Percentiles rank a stretch among this genome's conserved stretches.
Evolutionary conservation across 2,329 filamentous ascomycete genomes (phyloP).

Genomic region (Paracoccidioides lutzii): DNA sequence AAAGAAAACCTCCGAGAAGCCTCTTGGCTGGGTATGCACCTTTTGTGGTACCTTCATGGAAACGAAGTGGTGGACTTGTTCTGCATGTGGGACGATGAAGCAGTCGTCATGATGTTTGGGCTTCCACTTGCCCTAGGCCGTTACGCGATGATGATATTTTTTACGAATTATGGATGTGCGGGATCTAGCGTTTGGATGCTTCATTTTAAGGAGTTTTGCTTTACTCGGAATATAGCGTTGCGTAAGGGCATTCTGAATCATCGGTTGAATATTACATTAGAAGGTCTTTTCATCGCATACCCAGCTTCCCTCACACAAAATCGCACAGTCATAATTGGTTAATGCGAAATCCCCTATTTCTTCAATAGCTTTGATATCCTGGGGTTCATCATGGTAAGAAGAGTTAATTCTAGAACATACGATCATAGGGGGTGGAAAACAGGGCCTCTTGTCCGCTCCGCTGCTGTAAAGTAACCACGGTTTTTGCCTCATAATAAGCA

Average conservation of each 20-base stretch:
- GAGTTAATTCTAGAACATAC: too few relatives aligned
- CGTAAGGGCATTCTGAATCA: background rate
- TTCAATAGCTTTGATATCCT: too few relatives aligned
- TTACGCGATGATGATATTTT: background rate
- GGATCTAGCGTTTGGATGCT: background rate
- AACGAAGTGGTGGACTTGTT: slow-evolving; percentile 52
- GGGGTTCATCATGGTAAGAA: too few relatives aligned
- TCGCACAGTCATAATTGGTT: too few relatives aligned
- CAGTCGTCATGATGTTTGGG: slow-evolving; percentile 27
- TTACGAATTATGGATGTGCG: background rate
- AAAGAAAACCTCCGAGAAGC: slow-evolving; percentile 31
- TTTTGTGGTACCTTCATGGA: slow-evolving; percentile 51
- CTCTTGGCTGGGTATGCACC: slow-evolving; percentile 47
- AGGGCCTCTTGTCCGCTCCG: too few relatives aligned
- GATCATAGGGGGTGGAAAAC: too few relatives aligned
- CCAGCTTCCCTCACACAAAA: too few relatives aligned
- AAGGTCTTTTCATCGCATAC: too few relatives aligned
- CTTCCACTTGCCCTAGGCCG: background rate
- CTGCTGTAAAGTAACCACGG: too few relatives aligned
- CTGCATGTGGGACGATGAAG: slow-evolving; percentile 48
- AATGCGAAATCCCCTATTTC: too few relatives aligned
- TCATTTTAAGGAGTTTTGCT: background rate
- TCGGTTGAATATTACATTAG: too few relatives aligned
- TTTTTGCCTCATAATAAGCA: too few relatives aligned
- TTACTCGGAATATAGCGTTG: background rate